Evolutionary conservation across 2,329 filamentous ascomycete genomes (phyloP).

Genomic region (Alternaria sp.): DNA sequence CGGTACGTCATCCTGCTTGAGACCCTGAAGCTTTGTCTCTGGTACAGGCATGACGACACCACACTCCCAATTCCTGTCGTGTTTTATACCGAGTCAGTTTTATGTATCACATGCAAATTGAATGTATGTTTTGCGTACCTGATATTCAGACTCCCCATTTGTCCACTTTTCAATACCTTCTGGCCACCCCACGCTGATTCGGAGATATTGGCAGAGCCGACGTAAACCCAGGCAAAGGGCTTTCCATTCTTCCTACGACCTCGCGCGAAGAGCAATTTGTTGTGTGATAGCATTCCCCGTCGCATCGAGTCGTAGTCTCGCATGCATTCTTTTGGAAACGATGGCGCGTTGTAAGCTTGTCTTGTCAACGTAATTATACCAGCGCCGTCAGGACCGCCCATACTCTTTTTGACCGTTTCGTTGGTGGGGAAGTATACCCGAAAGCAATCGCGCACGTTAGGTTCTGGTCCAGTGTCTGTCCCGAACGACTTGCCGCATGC

Average conservation of each 20-base stretch:
- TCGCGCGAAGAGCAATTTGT: constrained; percentile 67
- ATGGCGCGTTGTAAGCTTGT: constrained; percentile 71
- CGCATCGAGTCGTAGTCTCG: constrained; percentile 77
- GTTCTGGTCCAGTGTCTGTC: not conserved
- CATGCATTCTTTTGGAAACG: constrained; percentile 75
- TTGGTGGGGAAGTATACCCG: constrained; percentile 44
- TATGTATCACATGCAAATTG: not conserved
- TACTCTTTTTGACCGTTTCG: constrained; percentile 63
- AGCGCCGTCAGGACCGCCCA: constrained; percentile 65
- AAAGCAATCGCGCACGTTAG: constrained; percentile 22
- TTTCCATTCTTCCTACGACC: constrained; percentile 33
- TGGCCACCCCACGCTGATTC: constrained; percentile 93
- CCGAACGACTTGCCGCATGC: constrained; percentile 52
- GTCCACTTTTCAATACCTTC: constrained; percentile 70
- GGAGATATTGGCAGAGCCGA: constrained; percentile 90
- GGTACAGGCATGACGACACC: constrained; percentile 76
- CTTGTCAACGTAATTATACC: constrained; percentile 83
- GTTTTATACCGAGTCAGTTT: not conserved
- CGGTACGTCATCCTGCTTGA: constrained; percentile 25
- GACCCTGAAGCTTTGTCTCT: constrained; percentile 17
- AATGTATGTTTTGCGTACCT: not conserved
- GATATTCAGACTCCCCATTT: constrained; percentile 72
- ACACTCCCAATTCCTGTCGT: constrained; percentile 86
- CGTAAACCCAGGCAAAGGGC: constrained; percentile 74
- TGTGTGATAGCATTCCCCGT: constrained; percentile 81